Conservation (phyloP, 2,329 filamentous ascomycete genomes). For the Pseudonectria foliicola region DNA sequence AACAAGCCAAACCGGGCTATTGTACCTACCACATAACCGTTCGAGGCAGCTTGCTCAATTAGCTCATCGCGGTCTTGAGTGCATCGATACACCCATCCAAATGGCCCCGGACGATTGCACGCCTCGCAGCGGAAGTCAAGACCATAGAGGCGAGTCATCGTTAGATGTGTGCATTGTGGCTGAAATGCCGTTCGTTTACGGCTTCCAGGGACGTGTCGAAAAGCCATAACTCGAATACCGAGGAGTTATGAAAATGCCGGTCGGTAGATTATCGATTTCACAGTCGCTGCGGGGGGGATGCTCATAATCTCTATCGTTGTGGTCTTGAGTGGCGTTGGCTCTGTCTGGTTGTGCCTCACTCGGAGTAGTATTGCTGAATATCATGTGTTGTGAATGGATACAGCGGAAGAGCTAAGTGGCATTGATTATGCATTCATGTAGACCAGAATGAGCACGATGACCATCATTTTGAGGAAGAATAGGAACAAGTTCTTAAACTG, state of each 20-base stretch:
- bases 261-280: no score
- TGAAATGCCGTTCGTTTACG: constrained; percentile 17
- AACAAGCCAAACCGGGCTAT: neutral
- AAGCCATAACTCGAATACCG: constrained; percentile 8
- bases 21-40: constrained; percentile 12
- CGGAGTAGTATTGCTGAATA: constrained; percentile 1
- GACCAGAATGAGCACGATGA: no score
- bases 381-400: constrained; percentile 2
- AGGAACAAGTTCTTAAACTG: no score
- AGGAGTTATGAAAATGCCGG: neutral
- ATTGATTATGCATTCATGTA: no score
- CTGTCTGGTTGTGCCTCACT: constrained; percentile 1
- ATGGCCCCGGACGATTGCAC: constrained; percentile 48
- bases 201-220: constrained; percentile 5
- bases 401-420: neutral
- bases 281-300: no score
- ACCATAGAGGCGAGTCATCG: constrained; percentile 59
- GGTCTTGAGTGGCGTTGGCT: no score
- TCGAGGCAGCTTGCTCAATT: constrained; percentile 23
- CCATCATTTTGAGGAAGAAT: no score
- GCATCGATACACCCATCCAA: constrained; percentile 71
- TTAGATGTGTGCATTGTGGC: constrained; percentile 56
- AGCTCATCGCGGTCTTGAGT: constrained; percentile 52
- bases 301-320: no score
- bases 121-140: constrained; percentile 44